Evolutionary conservation across 2,329 filamentous ascomycete genomes (phyloP).

Genomic region (Penicillium capsulatum): DNA sequence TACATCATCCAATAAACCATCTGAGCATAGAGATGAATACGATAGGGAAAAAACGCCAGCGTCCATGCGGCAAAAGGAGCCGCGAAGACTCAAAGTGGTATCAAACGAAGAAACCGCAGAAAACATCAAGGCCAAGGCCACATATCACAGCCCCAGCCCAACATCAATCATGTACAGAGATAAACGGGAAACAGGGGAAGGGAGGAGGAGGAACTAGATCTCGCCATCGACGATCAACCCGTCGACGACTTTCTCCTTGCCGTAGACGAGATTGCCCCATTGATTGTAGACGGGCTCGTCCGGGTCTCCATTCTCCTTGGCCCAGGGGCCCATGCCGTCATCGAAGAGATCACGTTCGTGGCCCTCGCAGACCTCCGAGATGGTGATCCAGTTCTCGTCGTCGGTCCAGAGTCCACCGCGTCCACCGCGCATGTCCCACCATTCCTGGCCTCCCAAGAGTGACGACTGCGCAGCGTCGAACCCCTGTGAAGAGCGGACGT

Average conservation of each 20-base stretch:
- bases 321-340: slow-evolving; percentile 45
- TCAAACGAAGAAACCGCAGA: too few relatives aligned
- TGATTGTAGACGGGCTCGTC: slow-evolving; percentile 37
- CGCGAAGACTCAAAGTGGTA: too few relatives aligned
- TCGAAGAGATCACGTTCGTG: slow-evolving; percentile 46
- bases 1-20: too few relatives aligned
- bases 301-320: slow-evolving; percentile 31
- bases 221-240: too few relatives aligned
- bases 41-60: too few relatives aligned
- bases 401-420: slow-evolving; percentile 54
- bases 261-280: slow-evolving; percentile 36
- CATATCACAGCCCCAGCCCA: neutral
- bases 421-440: slow-evolving; percentile 50
- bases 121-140: too few relatives aligned
- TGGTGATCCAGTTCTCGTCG: slow-evolving; percentile 47
- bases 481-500: slow-evolving; percentile 45
- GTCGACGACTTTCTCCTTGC: slow-evolving; percentile 23
- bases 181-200: too few relatives aligned
- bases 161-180: too few relatives aligned
- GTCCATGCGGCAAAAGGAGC: too few relatives aligned
- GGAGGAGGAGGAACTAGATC: too few relatives aligned
- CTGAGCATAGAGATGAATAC: too few relatives aligned
- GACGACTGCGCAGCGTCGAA: slow-evolving; percentile 43
- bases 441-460: slow-evolving; percentile 44
- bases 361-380: slow-evolving; percentile 47